phyloP scores from a whole-genome alignment of 345 rosid species.

The Euphorbia lathyris region DNA sequence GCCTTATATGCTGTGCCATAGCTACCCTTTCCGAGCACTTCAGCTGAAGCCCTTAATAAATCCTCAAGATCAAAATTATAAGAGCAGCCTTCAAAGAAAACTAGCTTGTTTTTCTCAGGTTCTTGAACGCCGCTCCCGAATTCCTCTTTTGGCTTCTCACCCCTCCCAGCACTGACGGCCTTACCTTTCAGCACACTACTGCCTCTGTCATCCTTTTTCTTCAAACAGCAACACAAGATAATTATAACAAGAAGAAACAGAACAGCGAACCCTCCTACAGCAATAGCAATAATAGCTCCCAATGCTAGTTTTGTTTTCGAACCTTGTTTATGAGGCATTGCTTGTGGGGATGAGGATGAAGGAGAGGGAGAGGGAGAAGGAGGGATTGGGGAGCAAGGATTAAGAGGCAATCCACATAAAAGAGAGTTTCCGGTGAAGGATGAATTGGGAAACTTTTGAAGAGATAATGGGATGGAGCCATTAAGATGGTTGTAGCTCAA shows the following conservation, averaged over 20 bases:
- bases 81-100: constrained; percentile 74
- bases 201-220: constrained; percentile 52
- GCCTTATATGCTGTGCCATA: constrained; percentile 89
- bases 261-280: constrained; percentile 53
- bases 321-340: constrained; percentile 38
- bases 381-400: constrained; percentile 34
- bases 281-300: constrained; percentile 60
- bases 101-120: constrained; percentile 74
- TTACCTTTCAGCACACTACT: constrained; percentile 49
- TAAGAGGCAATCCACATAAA: constrained; percentile 65
- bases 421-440: constrained; percentile 64
- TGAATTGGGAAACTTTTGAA: constrained; percentile 62
- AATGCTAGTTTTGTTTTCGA: constrained; percentile 45
- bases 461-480: constrained; percentile 63
- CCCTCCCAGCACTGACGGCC: constrained; percentile 39
- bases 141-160: constrained; percentile 73
- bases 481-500: constrained; percentile 67
- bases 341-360: constrained; percentile 37
- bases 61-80: constrained; percentile 85
- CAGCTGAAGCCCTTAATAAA: constrained; percentile 86
- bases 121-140: constrained; percentile 79
- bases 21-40: constrained; percentile 86
- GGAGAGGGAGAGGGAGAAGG: constrained; percentile 42
- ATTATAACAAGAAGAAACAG: constrained; percentile 43
- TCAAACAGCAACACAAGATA: constrained; percentile 54